These are phyloP conservation scores for Pythium scleroteichum DNA, from an alignment of 352 stramenopile genomes.

Conservation along the genomic window DNA sequence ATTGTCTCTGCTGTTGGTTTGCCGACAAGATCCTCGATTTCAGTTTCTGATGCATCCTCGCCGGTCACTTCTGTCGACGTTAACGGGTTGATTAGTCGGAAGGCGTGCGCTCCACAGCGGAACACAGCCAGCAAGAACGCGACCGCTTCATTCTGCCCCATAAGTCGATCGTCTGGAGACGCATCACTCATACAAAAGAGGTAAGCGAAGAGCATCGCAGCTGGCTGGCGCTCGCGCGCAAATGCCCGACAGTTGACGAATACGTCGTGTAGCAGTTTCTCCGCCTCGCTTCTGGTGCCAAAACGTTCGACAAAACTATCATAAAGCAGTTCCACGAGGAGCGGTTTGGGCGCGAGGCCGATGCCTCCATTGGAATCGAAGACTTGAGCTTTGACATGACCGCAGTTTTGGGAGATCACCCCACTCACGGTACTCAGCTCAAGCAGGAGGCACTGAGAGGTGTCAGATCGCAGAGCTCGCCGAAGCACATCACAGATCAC, in stretches of 20 bases:
- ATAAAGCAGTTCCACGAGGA: conserved; percentile 80
- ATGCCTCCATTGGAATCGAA: conserved; percentile 56
- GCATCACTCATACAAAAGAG: conserved; percentile 72
- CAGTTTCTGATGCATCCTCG: not conserved
- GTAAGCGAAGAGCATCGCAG: conserved; percentile 63
- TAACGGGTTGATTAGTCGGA: conserved; percentile 45
- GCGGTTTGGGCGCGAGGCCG: conserved; percentile 46
- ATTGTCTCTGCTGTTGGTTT: conserved; percentile 44
- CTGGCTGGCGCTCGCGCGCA: conserved; percentile 27
- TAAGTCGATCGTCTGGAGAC: conserved; percentile 53
- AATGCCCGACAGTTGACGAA: conserved; percentile 76
- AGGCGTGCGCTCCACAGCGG: conserved; percentile 59
- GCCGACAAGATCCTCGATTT: conserved; percentile 37
- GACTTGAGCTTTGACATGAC: not conserved
- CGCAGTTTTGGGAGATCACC: conserved; percentile 13
- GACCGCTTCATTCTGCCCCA: conserved; percentile 71
- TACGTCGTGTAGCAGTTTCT: conserved; percentile 82
- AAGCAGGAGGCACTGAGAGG: conserved; percentile 31
- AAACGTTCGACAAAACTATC: conserved; percentile 74
- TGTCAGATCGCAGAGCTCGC: conserved; percentile 36
- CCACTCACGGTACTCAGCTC: conserved; percentile 57
- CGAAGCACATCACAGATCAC: conserved; percentile 66
- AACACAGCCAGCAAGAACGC: conserved; percentile 61
- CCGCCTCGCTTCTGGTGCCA: conserved; percentile 65
- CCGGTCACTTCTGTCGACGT: too few species aligned